Conservation (phyloP, 1,284 basidiomycete species). For the Laetiporus sulphureus region DNA sequence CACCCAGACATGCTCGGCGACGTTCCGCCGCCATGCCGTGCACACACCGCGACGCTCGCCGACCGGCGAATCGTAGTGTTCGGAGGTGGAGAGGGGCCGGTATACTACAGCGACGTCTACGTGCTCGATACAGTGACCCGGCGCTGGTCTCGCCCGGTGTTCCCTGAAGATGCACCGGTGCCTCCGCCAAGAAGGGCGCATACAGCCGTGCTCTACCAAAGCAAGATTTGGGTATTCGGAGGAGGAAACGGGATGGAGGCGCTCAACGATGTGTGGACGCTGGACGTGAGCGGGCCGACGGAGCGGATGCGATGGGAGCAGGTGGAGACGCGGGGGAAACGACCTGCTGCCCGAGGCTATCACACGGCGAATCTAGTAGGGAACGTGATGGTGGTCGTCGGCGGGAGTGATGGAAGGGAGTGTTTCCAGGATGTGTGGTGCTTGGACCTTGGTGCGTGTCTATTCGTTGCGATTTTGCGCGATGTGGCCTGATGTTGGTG, state of each 20-base stretch:
- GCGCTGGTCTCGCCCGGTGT: conserved; percentile 53
- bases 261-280: conserved; percentile 85
- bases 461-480: not conserved
- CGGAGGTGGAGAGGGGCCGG: conserved; percentile 79
- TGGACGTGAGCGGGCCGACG: conserved; percentile 54
- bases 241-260: conserved; percentile 88
- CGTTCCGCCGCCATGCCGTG: conserved; percentile 75
- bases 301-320: conserved; percentile 59
- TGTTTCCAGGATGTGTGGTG: conserved; percentile 87
- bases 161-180: conserved; percentile 26
- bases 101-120: conserved; percentile 74
- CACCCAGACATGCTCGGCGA: conserved; percentile 71
- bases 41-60: conserved; percentile 84
- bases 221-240: conserved; percentile 83
- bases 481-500: not conserved
- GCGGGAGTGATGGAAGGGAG: conserved; percentile 74
- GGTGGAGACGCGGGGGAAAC: conserved; percentile 39
- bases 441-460: conserved; percentile 68
- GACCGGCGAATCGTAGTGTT: conserved; percentile 79
- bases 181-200: conserved; percentile 80
- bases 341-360: conserved; percentile 75
- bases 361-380: conserved; percentile 87
- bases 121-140: conserved; percentile 76
- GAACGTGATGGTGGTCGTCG: conserved; percentile 78
- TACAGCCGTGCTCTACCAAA: conserved; percentile 71